A percentile compares a stretch with the other conserved stretches of the same genome.
Evolutionary conservation across 192 early-diverging fungal species (phyloP).

Genomic region (Gamsiella multidivaricata): DNA sequence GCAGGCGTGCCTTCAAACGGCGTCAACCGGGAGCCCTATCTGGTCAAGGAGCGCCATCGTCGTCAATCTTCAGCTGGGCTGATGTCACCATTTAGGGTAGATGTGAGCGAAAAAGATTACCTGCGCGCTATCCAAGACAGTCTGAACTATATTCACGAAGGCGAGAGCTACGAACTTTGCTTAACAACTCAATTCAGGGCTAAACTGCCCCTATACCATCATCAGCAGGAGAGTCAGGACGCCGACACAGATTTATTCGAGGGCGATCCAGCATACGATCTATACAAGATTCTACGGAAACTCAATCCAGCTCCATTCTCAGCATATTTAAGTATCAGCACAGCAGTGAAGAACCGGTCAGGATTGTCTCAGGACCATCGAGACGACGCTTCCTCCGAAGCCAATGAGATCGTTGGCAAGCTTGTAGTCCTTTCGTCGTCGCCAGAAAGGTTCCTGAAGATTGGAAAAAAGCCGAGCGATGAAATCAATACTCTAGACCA

Average conservation of each 20-base stretch:
- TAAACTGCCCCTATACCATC: slow-evolving; percentile 32
- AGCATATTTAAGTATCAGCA: slow-evolving; percentile 71
- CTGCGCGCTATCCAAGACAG: slow-evolving; percentile 66
- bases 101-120: slow-evolving; percentile 61
- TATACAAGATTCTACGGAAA: slow-evolving; percentile 76
- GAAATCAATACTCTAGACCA: background rate
- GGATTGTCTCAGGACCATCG: background rate
- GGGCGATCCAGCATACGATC: slow-evolving; percentile 41
- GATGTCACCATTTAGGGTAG: slow-evolving; percentile 49
- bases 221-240: background rate
- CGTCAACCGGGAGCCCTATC: slow-evolving; percentile 31
- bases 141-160: slow-evolving; percentile 73
- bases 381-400: background rate
- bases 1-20: background rate
- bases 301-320: slow-evolving; percentile 91
- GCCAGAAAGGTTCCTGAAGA: slow-evolving; percentile 73
- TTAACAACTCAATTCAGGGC: slow-evolving; percentile 85
- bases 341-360: slow-evolving; percentile 11
- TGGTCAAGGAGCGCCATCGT: slow-evolving; percentile 25
- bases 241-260: background rate
- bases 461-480: slow-evolving; percentile 25
- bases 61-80: slow-evolving; percentile 29
- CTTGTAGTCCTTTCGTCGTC: slow-evolving; percentile 51
- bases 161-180: slow-evolving; percentile 97
- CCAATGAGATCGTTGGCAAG: slow-evolving; percentile 14